Evolutionary conservation across 2,329 filamentous ascomycete species (phyloP), one percentile per base, ranked within the genome.

Genomic region (Sclerotinia minor): DNA sequence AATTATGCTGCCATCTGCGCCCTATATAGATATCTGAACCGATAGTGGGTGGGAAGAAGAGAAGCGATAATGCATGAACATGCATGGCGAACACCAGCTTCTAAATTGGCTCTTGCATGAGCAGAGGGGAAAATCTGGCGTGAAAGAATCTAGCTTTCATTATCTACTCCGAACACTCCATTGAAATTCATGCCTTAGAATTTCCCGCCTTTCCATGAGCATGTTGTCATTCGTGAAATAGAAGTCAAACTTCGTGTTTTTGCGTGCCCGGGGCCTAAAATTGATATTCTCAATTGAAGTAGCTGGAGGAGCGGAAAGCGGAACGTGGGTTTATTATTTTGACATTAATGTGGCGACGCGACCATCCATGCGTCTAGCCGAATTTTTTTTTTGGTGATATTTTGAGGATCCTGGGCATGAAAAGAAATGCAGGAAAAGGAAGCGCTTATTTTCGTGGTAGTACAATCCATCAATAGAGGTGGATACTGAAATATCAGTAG

Each of bases 321-420:
- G 63, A 67, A 67, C 44, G 57, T 45, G 38, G 35, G 53, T 58
- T 58, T 67, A 67, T 67, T 67, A 67, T 67, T 67, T 67, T 63
- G 65, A 63, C 57, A 67, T 67, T 67, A 67, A 63, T 53, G 47
- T 63, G 65, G 35, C 50, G 65, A 61, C 57, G 55, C 59, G 65
- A 60, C 64, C 64, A 66, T 60, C 64, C 64, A 66, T 59, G 44
- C 65, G 65, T 67, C 55, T 52, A 32, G 26, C 49, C 47, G 49
- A n/a, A 26, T 50, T 35, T 61, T 67, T 67, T 67, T 67, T 63
- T 53, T 63, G 63, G 45, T 29, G 29, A 35, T 55, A n/a, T 55
- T 52, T 32, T 47, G 21, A 64, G 17, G 49, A 57, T 63, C 29
- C 26, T 53, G 45, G 32, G 58, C 44, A 26, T 64, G 24, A 49